Evolutionary conservation across 1,139 yeast species (phyloP).

Genomic region (Hansenula lynferdii): DNA sequence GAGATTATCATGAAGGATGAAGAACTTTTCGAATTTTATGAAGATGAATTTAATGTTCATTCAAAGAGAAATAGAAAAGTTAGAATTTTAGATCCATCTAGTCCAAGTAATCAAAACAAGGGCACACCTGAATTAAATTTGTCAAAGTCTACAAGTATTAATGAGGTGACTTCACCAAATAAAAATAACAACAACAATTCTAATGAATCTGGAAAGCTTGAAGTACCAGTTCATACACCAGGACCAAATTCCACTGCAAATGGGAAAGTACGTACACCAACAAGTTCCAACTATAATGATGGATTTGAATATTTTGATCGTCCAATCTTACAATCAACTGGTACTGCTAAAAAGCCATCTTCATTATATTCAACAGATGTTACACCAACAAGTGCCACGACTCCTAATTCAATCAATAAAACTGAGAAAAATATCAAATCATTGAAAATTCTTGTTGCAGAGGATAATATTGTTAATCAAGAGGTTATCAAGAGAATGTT

Average conservation of each 20-base stretch:
- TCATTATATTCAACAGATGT: conserved; percentile 12
- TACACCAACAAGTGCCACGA: background rate
- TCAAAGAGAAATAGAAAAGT: conserved; percentile 38
- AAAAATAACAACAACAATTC: too few species aligned
- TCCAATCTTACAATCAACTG: conserved; percentile 32
- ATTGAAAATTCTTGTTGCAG: conserved; percentile 77
- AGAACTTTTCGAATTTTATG: conserved; percentile 26
- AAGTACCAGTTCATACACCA: background rate
- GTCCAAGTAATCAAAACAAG: conserved; percentile 4
- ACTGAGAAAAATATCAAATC: conserved; percentile 9
- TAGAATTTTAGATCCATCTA: conserved; percentile 29
- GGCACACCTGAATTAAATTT: conserved; percentile 5
- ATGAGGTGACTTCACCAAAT: too few species aligned
- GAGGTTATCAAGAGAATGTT: conserved; percentile 87
- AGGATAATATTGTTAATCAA: conserved; percentile 88
- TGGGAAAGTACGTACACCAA: background rate
- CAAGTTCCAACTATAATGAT: conserved; percentile 11
- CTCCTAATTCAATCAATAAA: conserved; percentile 10
- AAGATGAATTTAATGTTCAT: conserved; percentile 41
- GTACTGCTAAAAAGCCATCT: conserved; percentile 30
- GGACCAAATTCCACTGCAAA: background rate
- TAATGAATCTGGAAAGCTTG: background rate
- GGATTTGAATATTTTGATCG: conserved; percentile 24
- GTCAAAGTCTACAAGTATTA: background rate
- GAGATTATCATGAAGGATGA: conserved; percentile 39